These are phyloP conservation scores for Heritiera fomes DNA, from an alignment of 345 rosid genomes.

Conservation along the genomic window DNA sequence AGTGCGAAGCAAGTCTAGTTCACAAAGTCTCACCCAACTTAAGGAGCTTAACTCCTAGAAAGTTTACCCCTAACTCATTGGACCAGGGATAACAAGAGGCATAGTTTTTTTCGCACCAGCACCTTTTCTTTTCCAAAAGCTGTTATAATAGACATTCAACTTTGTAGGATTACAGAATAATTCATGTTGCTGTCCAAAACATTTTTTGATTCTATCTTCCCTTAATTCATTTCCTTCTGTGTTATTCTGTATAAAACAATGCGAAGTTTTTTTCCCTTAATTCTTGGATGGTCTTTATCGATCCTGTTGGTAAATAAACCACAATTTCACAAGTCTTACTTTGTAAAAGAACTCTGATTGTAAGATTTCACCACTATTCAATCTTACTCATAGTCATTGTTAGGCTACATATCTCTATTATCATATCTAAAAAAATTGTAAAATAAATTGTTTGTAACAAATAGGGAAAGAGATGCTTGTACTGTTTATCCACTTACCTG, in stretches of 20 bases:
- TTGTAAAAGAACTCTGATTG: not conserved
- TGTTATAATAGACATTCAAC: not conserved
- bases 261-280: not conserved
- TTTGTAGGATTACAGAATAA: no score
- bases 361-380: not conserved
- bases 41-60: conserved; percentile 14
- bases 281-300: not conserved
- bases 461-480: not conserved
- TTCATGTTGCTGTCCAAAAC: not conserved
- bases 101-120: not conserved
- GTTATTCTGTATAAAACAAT: not conserved
- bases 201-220: not conserved
- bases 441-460: not conserved
- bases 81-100: not conserved
- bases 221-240: not conserved
- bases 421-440: not conserved
- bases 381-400: not conserved
- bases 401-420: not conserved
- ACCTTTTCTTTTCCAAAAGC: not conserved
- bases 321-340: not conserved
- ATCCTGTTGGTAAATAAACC: not conserved
- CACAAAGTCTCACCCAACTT: not conserved
- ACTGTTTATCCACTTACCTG: not conserved
- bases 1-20: not conserved
- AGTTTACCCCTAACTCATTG: not conserved